Base-by-base conservation (phyloP, 2,329 filamentous ascomycete species). In the Neonectria sp. region DNA sequence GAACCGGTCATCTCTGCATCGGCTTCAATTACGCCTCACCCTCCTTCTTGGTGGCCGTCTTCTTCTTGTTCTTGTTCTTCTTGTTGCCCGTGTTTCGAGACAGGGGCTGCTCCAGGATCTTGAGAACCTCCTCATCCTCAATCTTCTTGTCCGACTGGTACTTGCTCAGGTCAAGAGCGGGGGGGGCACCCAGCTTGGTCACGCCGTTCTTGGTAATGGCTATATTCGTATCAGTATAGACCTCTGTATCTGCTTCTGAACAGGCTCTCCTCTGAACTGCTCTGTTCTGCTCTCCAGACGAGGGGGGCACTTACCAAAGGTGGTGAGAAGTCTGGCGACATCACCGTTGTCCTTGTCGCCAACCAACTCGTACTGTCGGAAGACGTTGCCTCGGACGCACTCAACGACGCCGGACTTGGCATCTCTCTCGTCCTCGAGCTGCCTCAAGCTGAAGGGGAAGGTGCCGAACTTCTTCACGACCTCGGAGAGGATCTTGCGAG, bases 71-170 rank as follows among this genome's bases (percentile, higher is more conserved):
- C 87, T 92, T 90, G 89, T 93, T 95, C 90, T 95, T 95, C 87
- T 93, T 96, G 87, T 94, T 94, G 80, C 94, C 95, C 81, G 95
- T 95, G 85, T 93, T 93, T 84, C 93, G 94, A 73, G 91, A 86
- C 76, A 97, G 84, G 35, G 95, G 95, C 82, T 93, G 93, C 84
- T 96, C 95, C 58, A 99, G 89, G 72, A 98, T 95, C 88, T 96
- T 94, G 76, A 98, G 90, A 73, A 99, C 88, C 85, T 98, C 95
- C 85, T 97, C 94, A 72, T 98, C 95, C 73, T 91, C 92, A 78
- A 99, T 97, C 89, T 98, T 98, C 90, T 98, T 98, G 82, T 98
- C 95, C 37, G 94, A 92, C 89, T 97, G 92, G 87, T 92, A 90
- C 86, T 95, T 95, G 79, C 88, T 89, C 69, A 96, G 81, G 79